Evolutionary conservation across 2,329 filamentous ascomycete genomes (phyloP), one percentile per base, ranked within the genome.

Genomic region (Sclerotiophoma versabilis): DNA sequence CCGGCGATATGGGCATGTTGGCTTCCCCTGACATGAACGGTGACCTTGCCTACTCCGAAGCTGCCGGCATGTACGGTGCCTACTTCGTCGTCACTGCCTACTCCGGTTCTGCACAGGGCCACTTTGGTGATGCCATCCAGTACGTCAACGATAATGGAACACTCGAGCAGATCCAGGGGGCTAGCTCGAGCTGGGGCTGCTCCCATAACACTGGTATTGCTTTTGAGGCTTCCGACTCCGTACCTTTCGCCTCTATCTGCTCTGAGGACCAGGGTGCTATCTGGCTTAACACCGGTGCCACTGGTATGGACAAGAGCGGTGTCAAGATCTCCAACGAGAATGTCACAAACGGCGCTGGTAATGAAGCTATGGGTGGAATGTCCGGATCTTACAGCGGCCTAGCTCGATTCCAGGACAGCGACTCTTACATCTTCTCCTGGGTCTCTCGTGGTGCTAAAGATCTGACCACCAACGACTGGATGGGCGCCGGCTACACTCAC

Each of bases 201-300:
- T 84, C 81, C 5, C 84, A 87, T 77, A 87, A 87, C 74, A 87
- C 84, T 1, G 85, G 85, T 50, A 87, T 87, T 49, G 84, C 83
- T 5, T 81, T 87, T 48, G 85, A 86, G 67, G 83, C 80, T 15
- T 83, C 84, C 17, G 83, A 85, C 43, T 80, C 77, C 12, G 75
- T 81, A 15, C 85, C 85, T 4, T 87, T 84, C 56, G 83, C 84
- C 19, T 82, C 79, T 46, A 75, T 87, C 54, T 87, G 84, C 62
- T 81, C 84, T 15, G 84, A 87, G 62, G 85, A 87, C 59, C 84
- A 87, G 66, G 85, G 84, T 19, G 82, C 80, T 34, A 84, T 87
- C 72, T 87, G 84, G 84, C 76, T 87, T 42, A 87, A 87, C 76
- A 86, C 84, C 19, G 78, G 82, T 49, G 81, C 79, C 2, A 82